Evolutionary conservation across 192 early-diverging fungal species (phyloP).

Genomic region (Backusella mclennaniae): DNA sequence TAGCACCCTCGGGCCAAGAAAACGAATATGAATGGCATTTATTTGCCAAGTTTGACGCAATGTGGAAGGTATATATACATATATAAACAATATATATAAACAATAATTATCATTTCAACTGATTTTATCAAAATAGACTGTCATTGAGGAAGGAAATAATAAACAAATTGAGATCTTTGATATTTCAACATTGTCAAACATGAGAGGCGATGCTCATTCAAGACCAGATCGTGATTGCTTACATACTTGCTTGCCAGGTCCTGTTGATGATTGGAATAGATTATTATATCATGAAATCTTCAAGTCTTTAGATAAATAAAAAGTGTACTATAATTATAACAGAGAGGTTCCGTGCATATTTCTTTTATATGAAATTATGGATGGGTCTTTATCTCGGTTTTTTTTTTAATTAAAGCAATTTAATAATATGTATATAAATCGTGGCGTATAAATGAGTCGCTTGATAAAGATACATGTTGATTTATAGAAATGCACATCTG

Average conservation of each 20-base stretch:
- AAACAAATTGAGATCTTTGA: slow-evolving; percentile 17
- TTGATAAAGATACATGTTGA: too few species aligned
- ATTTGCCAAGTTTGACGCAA: slow-evolving; percentile 25
- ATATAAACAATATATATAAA: too few species aligned
- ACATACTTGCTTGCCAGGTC: slow-evolving; percentile 37
- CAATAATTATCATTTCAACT: not conserved
- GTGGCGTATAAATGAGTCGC: too few species aligned
- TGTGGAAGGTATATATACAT: slow-evolving; percentile 15
- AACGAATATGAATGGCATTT: slow-evolving; percentile 40
- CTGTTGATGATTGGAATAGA: slow-evolving; percentile 39
- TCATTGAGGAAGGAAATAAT: slow-evolving; percentile 11
- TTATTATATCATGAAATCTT: slow-evolving; percentile 37
- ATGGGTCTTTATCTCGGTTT: too few species aligned
- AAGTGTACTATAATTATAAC: too few species aligned
- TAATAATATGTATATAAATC: too few species aligned
- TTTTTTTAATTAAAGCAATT: too few species aligned
- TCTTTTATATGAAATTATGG: too few species aligned
- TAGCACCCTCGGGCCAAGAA: slow-evolving; percentile 22
- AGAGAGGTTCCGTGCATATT: too few species aligned
- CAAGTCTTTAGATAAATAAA: slow-evolving; percentile 6
- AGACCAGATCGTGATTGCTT: slow-evolving; percentile 34
- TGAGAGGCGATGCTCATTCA: slow-evolving; percentile 34
- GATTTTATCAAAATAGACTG: not conserved
- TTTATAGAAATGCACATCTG: too few species aligned
- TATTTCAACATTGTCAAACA: slow-evolving; percentile 22